Percentiles rank a stretch among this genome's conserved stretches.
phyloP scores from a whole-genome alignment of 371 early-diverging fungal genomes.

The Circinella minor region DNA sequence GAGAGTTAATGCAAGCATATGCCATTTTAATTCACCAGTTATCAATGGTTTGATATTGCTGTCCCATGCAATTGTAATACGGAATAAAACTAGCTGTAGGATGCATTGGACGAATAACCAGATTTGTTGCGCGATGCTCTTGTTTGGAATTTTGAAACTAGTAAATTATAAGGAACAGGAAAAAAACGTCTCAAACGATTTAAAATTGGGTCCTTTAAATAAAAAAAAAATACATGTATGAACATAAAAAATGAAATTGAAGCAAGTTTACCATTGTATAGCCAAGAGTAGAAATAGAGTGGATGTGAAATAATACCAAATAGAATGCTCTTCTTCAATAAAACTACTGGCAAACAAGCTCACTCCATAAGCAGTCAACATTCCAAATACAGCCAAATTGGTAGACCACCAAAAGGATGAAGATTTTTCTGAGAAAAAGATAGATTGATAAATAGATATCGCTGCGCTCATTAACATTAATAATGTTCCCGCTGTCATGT shows the following conservation, averaged over 20 bases:
- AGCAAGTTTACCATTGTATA: constrained; percentile 44
- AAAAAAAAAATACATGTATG: too few species aligned
- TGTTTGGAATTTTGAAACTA: constrained; percentile 13
- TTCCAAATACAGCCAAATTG: constrained; percentile 32
- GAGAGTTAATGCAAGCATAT: constrained; percentile 23
- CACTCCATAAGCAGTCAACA: constrained; percentile 49
- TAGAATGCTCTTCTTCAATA: constrained; percentile 79
- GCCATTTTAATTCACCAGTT: constrained; percentile 12
- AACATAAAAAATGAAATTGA: too few species aligned
- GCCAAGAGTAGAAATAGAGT: constrained; percentile 54
- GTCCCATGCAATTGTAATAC: constrained; percentile 12
- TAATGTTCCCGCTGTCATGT: constrained; percentile 54
- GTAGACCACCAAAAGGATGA: neutral
- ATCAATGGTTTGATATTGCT: neutral
- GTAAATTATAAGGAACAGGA: neutral
- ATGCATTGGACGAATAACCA: constrained; percentile 9
- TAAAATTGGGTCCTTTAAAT: neutral
- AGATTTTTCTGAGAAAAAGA: neutral
- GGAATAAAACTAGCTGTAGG: constrained; percentile 16
- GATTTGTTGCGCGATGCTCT: neutral
- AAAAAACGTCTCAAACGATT: neutral
- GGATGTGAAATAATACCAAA: constrained; percentile 76
- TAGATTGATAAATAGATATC: neutral
- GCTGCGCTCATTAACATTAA: constrained; percentile 22
- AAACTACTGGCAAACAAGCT: constrained; percentile 75